Conservation (phyloP, 2,329 filamentous ascomycete genomes). For the Fusarium sp. region DNA sequence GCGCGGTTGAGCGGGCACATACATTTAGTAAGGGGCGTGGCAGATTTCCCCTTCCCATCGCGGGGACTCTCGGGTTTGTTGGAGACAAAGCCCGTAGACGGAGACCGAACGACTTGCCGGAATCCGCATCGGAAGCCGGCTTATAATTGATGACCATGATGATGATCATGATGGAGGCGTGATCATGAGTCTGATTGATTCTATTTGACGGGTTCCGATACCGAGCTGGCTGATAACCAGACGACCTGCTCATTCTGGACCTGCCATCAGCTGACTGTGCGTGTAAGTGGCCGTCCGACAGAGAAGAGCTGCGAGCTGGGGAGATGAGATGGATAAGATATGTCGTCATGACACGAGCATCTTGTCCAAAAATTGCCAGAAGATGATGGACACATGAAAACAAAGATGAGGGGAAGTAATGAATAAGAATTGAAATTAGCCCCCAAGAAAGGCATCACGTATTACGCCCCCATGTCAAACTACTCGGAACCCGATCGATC, state of each 20-base stretch:
- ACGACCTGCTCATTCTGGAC: not conserved
- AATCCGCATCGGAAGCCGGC: conserved; percentile 37
- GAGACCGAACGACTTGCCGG: conserved; percentile 33
- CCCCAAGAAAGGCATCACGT: not conserved
- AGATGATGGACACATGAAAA: not conserved
- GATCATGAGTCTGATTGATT: not conserved
- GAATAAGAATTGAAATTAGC: conserved; percentile 1
- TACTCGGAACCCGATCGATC: conserved; percentile 31
- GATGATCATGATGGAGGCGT: not conserved
- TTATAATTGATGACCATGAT: not conserved
- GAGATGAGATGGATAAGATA: conserved; percentile 4
- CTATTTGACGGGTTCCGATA: not conserved
- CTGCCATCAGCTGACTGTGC: not conserved
- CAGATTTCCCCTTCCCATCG: not conserved
- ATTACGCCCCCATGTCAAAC: conserved; percentile 12
- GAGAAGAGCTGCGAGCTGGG: not conserved
- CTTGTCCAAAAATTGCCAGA: not conserved
- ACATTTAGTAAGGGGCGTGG: conserved; percentile 15
- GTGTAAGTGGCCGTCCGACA: not conserved
- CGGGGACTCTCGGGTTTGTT: conserved; percentile 17
- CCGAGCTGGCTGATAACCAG: not conserved
- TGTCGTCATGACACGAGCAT: not conserved
- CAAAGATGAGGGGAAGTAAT: not conserved
- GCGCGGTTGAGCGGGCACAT: conserved; percentile 21
- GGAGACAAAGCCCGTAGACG: conserved; percentile 21